These are phyloP conservation scores for Aspergillus persii DNA, from an alignment of 2,329 filamentous ascomycete species.

Conservation along the genomic window DNA sequence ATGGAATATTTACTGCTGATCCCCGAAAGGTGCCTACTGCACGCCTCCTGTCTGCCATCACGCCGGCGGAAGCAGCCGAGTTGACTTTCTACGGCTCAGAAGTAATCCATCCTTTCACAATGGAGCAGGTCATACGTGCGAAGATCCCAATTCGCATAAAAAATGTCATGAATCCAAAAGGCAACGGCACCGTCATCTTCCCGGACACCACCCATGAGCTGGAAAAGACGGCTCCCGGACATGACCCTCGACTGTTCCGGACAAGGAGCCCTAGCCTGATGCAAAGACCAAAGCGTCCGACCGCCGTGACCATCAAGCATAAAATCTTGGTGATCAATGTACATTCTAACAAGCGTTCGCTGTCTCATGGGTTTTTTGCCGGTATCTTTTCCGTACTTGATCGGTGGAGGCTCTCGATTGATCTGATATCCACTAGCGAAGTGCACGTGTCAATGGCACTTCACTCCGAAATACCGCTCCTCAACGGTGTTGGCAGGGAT, in stretches of 20 bases:
- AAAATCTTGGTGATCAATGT: constrained; percentile 97
- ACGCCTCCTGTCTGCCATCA: constrained; percentile 82
- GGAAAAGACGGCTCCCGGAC: constrained; percentile 50
- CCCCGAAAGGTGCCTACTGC: constrained; percentile 89
- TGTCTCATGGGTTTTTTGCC: constrained; percentile 94
- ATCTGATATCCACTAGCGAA: constrained; percentile 93
- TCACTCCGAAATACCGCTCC: constrained; percentile 67
- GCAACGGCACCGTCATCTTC: constrained; percentile 64
- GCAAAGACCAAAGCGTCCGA: constrained; percentile 68
- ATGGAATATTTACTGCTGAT: constrained; percentile 87
- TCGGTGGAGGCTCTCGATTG: constrained; percentile 81
- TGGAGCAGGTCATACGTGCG: constrained; percentile 80
- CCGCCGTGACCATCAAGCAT: constrained; percentile 94
- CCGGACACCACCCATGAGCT: constrained; percentile 65
- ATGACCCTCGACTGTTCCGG: constrained; percentile 56
- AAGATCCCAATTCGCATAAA: constrained; percentile 67
- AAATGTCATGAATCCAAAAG: constrained; percentile 66
- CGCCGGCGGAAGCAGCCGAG: constrained; percentile 91
- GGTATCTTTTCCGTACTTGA: constrained; percentile 91
- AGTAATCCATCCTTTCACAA: constrained; percentile 97
- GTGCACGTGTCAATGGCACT: constrained; percentile 98
- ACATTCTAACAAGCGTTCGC: constrained; percentile 93
- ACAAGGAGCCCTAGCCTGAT: constrained; percentile 49
- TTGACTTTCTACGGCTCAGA: constrained; percentile 93
- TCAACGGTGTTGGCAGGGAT: constrained; percentile 47